Conservation (phyloP, 1,284 basidiomycete genomes). For the Bondarzewia mesenterica region DNA sequence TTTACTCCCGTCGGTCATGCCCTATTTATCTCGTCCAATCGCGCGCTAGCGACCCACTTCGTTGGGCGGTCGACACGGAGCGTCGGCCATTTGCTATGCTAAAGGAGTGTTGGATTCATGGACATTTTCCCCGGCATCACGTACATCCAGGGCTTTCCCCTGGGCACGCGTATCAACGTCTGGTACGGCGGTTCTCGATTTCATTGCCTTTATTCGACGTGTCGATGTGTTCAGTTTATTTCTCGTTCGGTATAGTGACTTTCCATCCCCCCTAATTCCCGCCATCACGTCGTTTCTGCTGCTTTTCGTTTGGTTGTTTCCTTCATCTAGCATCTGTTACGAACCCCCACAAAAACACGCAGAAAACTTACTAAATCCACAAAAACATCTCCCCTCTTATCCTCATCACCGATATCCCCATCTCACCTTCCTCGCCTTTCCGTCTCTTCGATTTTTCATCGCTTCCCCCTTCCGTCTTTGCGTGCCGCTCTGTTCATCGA, state of each 20-base stretch:
- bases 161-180: not conserved
- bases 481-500: not conserved
- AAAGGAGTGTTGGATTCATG: not conserved
- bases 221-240: conserved; percentile 2
- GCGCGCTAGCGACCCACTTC: not conserved
- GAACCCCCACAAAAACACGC: conserved; percentile 37
- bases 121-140: not conserved
- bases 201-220: not conserved
- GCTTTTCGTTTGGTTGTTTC: conserved; percentile 10
- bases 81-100: not conserved
- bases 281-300: conserved; percentile 5
- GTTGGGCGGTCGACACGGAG: not conserved
- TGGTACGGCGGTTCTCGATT: not conserved
- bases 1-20: conserved; percentile 7
- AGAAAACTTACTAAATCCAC: conserved; percentile 32
- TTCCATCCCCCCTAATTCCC: conserved; percentile 6
- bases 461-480: not conserved
- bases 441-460: not conserved
- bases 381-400: conserved; percentile 28
- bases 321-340: conserved; percentile 5
- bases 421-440: not conserved
- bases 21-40: conserved; percentile 12
- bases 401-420: conserved; percentile 16
- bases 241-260: conserved; percentile 6
- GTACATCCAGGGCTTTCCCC: not conserved